These are phyloP conservation scores for Aspergillus homomorphus DNA, from an alignment of 495 filamentous ascomycete genomes.

Conservation along the genomic window DNA sequence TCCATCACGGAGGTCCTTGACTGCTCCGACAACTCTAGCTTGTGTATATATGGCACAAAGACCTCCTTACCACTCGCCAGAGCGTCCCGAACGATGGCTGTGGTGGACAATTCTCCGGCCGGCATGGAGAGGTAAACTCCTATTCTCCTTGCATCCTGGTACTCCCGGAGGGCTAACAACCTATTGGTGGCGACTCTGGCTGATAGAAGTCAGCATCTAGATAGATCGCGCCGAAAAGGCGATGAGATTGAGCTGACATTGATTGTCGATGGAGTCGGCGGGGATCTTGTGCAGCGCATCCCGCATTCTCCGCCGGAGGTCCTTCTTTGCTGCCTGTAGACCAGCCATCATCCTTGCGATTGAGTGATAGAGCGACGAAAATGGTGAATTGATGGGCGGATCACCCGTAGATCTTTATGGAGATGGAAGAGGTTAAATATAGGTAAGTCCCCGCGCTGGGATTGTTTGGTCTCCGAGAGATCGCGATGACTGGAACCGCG, in stretches of 20 bases:
- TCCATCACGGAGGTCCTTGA: slow-evolving; percentile 70
- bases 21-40: slow-evolving; percentile 45
- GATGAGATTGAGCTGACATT: slow-evolving; percentile 54
- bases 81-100: slow-evolving; percentile 74
- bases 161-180: slow-evolving; percentile 61
- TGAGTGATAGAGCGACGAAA: slow-evolving; percentile 1
- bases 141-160: slow-evolving; percentile 66
- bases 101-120: slow-evolving; percentile 75
- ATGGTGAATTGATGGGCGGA: not conserved
- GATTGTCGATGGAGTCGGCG: slow-evolving; percentile 52
- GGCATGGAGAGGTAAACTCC: slow-evolving; percentile 95
- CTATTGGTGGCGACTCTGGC: slow-evolving; percentile 56
- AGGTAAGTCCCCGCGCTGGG: slow-evolving; percentile 3
- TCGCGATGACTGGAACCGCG: slow-evolving; percentile 6
- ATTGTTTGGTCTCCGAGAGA: not conserved
- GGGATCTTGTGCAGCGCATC: slow-evolving; percentile 56
- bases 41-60: slow-evolving; percentile 87
- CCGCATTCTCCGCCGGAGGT: slow-evolving; percentile 67
- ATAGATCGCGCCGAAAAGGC: slow-evolving; percentile 4
- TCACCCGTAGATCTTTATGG: not conserved
- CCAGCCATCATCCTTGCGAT: slow-evolving; percentile 40
- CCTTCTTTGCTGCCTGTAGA: slow-evolving; percentile 66
- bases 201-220: slow-evolving; percentile 34
- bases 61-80: slow-evolving; percentile 74
- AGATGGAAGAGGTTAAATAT: not conserved